Percentiles rank a stretch among this genome's conserved stretches.
These are phyloP conservation scores for Neurospora discreta DNA, from an alignment of 495 filamentous ascomycete species.

Conservation along the genomic window DNA sequence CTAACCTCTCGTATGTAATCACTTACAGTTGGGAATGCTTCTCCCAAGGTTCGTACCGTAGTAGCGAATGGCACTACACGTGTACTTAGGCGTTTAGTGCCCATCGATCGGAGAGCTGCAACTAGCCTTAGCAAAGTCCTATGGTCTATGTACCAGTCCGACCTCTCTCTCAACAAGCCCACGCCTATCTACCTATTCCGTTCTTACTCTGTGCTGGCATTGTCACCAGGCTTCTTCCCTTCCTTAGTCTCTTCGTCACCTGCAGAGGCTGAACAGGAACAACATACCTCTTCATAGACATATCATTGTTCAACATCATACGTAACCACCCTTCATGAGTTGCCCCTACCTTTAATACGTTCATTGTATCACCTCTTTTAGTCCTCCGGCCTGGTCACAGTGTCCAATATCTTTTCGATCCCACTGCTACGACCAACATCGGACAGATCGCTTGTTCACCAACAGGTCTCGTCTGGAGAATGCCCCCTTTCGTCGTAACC, in stretches of 20 bases:
- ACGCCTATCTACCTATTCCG: not conserved
- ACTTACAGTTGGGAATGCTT: not conserved
- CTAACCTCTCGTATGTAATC: not conserved
- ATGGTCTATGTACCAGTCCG: not conserved
- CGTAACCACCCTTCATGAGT: not conserved
- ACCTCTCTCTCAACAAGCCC: not conserved
- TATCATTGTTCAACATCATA: not conserved
- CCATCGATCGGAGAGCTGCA: not conserved
- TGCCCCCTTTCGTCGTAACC: conserved; percentile 26
- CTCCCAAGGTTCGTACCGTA: not conserved
- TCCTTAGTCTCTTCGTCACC: not conserved
- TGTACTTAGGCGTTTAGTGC: not conserved
- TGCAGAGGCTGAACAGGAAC: not conserved
- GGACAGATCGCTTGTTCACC: not conserved
- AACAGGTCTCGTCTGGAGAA: conserved; percentile 1
- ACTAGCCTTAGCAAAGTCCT: not conserved
- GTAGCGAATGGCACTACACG: not conserved
- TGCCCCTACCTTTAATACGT: not conserved
- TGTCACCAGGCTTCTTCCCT: not conserved
- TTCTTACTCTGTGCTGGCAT: not conserved
- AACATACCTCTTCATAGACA: not conserved
- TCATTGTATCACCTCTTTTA: not conserved
- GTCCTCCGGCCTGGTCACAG: not conserved
- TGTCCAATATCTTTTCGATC: not conserved
- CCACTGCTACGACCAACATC: not conserved